Conservation (phyloP, 805 yeast genomes). For the Metschnikowia lochheadii region DNA sequence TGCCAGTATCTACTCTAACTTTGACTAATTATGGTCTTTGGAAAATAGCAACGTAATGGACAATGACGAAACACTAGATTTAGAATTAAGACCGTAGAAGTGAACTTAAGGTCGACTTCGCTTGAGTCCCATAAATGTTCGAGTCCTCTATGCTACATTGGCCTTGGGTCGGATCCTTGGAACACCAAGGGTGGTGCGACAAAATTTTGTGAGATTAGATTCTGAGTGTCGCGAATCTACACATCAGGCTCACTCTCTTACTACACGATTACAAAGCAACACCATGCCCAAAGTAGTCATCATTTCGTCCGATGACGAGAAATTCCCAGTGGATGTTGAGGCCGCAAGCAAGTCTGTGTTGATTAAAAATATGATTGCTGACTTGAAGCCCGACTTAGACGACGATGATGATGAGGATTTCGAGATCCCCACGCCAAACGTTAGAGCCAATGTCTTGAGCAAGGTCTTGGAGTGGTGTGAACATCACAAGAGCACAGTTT, state of each 20-base stretch:
- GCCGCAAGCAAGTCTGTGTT: slow-evolving; percentile 85
- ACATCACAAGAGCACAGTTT: slow-evolving; percentile 78
- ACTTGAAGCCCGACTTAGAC: slow-evolving; percentile 57
- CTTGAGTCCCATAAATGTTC: no score
- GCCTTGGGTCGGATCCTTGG: neutral
- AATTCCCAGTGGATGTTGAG: slow-evolving; percentile 68
- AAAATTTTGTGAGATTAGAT: neutral
- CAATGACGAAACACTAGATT: neutral
- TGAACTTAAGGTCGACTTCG: neutral
- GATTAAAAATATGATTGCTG: slow-evolving; percentile 82
- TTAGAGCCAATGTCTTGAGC: slow-evolving; percentile 77
- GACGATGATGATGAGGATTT: slow-evolving; percentile 52
- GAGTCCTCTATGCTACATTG: neutral
- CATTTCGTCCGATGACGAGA: slow-evolving; percentile 77
- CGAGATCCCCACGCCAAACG: slow-evolving; percentile 87
- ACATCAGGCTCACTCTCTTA: neutral
- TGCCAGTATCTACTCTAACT: slow-evolving; percentile 86
- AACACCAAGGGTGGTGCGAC: neutral
- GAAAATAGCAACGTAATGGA: neutral
- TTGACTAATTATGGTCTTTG: slow-evolving; percentile 26
- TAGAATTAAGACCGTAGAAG: neutral
- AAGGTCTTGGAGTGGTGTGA: slow-evolving; percentile 97
- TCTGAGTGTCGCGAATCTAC: slow-evolving; percentile 1
- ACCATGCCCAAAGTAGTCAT: slow-evolving; percentile 45
- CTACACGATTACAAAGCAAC: slow-evolving; percentile 5